Evolutionary conservation across 2,329 filamentous ascomycete species (phyloP), one percentile per base, ranked within the genome.

Genomic region (Fusarium foetens): DNA sequence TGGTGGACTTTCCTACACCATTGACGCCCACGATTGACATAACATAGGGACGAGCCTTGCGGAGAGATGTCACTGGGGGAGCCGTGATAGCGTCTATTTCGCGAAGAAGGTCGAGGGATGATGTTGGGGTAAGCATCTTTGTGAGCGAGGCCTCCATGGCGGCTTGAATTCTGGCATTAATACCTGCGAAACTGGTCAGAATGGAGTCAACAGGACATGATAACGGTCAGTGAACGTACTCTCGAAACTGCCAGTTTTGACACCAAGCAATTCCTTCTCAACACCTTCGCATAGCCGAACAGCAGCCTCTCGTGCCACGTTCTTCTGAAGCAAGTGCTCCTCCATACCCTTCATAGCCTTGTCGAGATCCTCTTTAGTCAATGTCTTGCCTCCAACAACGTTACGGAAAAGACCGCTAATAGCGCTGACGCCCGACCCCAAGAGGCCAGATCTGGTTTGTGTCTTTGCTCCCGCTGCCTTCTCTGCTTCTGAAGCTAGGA

Each of bases 21-120:
- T 99, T 99, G 80, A 99, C 96, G 70, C 96, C 96, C 46, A 99
- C 96, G 69, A 99, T 97, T 63, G 94, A 98, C 80, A 99, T 97
- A 77, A 98, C 95, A 80, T 98, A 99, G 46, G 96, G 96, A 8
- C 96, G 92, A 25, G 88, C 83, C 66, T 87, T 86, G 74, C 89
- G 85, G 68, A 91, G 86, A 35, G 90, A 91, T 6, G 90, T 88
- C 27, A 84, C 86, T 1, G 91, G 84, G 2, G 93, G 91, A 16
- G 89, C 86, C 11, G 90, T 92, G 69, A 97, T 90, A 48, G 91
- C 88, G 79, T 95, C 91, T 75, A 99, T 98, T 80, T 97, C 94
- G 76, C 95, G 94, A 51, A 99, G 91, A 53, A 99, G 90, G 82
- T 99, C 96, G 71, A 98, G 89, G 6, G 95, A 98, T 11, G 93